A percentile compares a stretch with the other conserved stretches of the same genome.
Conservation (phyloP, 129 eudicot genomes). For the Tanacetum coccineum region DNA sequence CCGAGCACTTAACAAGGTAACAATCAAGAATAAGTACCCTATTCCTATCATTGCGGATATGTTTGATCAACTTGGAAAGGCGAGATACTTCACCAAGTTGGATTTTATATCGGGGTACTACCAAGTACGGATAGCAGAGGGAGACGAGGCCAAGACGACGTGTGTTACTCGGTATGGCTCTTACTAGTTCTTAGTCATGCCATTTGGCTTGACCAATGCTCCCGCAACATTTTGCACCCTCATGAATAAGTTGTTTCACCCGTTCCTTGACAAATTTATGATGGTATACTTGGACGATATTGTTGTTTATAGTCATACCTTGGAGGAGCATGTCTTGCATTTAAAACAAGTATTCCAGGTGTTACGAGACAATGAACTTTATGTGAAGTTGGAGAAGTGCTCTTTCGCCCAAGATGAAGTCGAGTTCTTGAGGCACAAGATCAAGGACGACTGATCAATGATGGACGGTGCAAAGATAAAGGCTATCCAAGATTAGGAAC, state of each 20-base stretch:
- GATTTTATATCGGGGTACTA: not conserved
- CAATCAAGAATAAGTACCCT: not conserved
- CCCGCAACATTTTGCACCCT: not conserved
- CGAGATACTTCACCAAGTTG: not conserved
- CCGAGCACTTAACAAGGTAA: not conserved
- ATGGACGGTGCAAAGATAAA: not conserved
- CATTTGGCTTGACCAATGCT: not conserved
- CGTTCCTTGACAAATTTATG: not conserved
- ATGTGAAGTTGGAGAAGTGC: conserved; percentile 4
- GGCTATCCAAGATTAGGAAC: not conserved
- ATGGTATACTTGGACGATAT: not conserved
- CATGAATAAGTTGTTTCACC: not conserved
- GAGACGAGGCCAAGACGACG: not conserved
- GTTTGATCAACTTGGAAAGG: not conserved
- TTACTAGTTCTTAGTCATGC: not conserved
- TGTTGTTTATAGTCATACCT: too few relatives aligned
- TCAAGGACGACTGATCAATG: not conserved
- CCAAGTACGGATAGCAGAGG: not conserved
- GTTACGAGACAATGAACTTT: not conserved
- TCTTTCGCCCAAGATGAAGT: not conserved
- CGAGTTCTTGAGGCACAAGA: not conserved
- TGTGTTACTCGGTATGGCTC: not conserved
- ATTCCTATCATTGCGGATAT: not conserved
- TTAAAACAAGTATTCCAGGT: not conserved
- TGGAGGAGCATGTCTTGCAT: not conserved